A percentile compares a stretch with the other conserved stretches of the same genome.
Evolutionary conservation across 2,329 filamentous ascomycete species (phyloP).

Genomic region (Phoma sp.): DNA sequence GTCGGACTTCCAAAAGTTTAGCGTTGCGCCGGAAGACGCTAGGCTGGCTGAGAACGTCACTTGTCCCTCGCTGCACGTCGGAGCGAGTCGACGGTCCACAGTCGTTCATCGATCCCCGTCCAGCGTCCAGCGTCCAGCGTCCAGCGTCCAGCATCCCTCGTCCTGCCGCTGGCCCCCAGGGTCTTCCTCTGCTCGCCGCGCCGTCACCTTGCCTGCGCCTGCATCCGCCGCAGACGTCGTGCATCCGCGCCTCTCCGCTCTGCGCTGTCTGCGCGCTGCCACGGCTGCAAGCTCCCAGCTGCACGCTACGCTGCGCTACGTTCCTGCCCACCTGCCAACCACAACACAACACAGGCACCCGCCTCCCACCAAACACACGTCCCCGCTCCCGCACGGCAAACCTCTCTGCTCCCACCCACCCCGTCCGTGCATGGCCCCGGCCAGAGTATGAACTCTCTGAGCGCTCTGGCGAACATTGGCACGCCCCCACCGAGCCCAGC

Average conservation of each 20-base stretch:
- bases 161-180: conserved; percentile 19
- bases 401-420: not conserved
- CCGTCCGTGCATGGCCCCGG: conserved; percentile 51
- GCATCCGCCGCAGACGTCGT: conserved; percentile 1
- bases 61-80: conserved; percentile 3
- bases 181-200: conserved; percentile 12
- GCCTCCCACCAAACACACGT: conserved; percentile 14
- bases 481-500: conserved; percentile 58
- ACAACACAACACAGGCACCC: conserved; percentile 18
- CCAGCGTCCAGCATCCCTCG: conserved; percentile 12
- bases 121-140: not conserved
- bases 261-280: conserved; percentile 2
- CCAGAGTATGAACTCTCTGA: conserved; percentile 92
- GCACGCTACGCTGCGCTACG: too few species aligned
- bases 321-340: conserved; percentile 2
- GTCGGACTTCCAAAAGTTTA: not conserved
- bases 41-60: conserved; percentile 8
- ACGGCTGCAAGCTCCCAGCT: too few species aligned
- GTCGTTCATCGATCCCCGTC: too few species aligned
- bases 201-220: not conserved
- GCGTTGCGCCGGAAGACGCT: conserved; percentile 1
- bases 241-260: conserved; percentile 3
- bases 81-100: conserved; percentile 14
- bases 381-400: conserved; percentile 10
- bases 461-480: conserved; percentile 82